These are phyloP conservation scores for Boletus semigastroideus DNA, from an alignment of 1,284 basidiomycete genomes.

Conservation along the genomic window DNA sequence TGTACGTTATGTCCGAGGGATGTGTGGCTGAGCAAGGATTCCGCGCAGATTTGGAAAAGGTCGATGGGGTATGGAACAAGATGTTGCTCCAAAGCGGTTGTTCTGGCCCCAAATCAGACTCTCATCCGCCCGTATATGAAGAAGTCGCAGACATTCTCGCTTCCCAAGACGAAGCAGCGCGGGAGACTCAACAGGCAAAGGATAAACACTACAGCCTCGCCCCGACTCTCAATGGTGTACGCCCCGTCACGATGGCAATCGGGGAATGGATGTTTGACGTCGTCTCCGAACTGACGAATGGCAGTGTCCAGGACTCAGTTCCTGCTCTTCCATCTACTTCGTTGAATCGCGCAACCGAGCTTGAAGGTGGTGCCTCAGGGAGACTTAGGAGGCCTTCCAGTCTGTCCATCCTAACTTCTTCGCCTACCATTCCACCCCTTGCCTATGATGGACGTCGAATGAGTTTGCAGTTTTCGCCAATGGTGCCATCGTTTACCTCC, in stretches of 20 bases:
- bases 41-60: slow-evolving; percentile 65
- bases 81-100: slow-evolving; percentile 52
- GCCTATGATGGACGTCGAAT: slow-evolving; percentile 38
- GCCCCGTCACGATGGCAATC: slow-evolving; percentile 37
- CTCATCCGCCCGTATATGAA: slow-evolving; percentile 39
- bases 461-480: slow-evolving; percentile 66
- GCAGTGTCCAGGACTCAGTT: background rate
- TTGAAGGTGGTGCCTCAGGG: slow-evolving; percentile 21
- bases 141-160: slow-evolving; percentile 43
- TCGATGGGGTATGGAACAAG: slow-evolving; percentile 51
- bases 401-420: slow-evolving; percentile 30
- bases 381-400: slow-evolving; percentile 39
- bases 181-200: slow-evolving; percentile 30
- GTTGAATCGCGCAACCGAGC: slow-evolving; percentile 9
- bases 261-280: slow-evolving; percentile 81
- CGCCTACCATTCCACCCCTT: slow-evolving; percentile 29
- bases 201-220: slow-evolving; percentile 27
- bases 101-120: slow-evolving; percentile 35
- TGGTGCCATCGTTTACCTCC: slow-evolving; percentile 44
- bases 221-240: slow-evolving; percentile 24
- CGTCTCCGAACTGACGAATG: slow-evolving; percentile 59
- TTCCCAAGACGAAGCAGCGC: slow-evolving; percentile 35
- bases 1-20: slow-evolving; percentile 89
- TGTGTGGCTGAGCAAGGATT: slow-evolving; percentile 88
- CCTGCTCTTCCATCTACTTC: slow-evolving; percentile 4